Evolutionary conservation across 2,329 filamentous ascomycete species (phyloP).

Genomic region (Fusarium scirpi): DNA sequence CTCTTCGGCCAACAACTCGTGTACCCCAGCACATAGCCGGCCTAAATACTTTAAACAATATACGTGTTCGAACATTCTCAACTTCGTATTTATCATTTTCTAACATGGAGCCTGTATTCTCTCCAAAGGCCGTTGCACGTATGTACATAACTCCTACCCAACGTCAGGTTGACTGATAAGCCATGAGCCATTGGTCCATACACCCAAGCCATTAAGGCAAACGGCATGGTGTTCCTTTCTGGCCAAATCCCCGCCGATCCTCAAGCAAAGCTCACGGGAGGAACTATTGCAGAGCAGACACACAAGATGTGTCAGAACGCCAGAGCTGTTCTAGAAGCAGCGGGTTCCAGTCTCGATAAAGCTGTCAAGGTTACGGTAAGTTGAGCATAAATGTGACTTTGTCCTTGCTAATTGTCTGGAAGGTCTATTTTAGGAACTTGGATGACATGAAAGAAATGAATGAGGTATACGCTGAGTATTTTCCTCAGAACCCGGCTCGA

Average conservation of each 20-base stretch:
- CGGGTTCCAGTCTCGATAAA: constrained; percentile 70
- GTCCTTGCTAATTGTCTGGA: background rate
- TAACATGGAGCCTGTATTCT: constrained; percentile 28
- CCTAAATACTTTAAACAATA: background rate
- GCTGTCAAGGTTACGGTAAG: constrained; percentile 72
- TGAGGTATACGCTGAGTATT: constrained; percentile 30
- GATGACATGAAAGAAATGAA: constrained; percentile 35
- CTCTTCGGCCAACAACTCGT: background rate
- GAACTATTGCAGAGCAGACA: constrained; percentile 61
- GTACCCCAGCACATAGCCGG: background rate
- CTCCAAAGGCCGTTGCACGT: constrained; percentile 21
- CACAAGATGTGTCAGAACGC: constrained; percentile 62
- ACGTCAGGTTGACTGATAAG: background rate
- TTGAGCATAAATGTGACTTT: background rate
- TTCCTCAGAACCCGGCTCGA: constrained; percentile 35
- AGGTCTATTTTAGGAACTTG: constrained; percentile 29
- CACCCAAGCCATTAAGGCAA: constrained; percentile 40
- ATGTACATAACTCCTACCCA: background rate
- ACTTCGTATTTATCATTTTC: background rate
- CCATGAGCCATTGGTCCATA: constrained; percentile 26
- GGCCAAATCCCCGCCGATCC: constrained; percentile 75
- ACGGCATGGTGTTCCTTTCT: constrained; percentile 73
- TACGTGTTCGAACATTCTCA: background rate
- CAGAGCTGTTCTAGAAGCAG: constrained; percentile 74
- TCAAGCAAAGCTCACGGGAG: constrained; percentile 67